phyloP scores from a whole-genome alignment of 441 rosid species.

The Melastoma candidum region DNA sequence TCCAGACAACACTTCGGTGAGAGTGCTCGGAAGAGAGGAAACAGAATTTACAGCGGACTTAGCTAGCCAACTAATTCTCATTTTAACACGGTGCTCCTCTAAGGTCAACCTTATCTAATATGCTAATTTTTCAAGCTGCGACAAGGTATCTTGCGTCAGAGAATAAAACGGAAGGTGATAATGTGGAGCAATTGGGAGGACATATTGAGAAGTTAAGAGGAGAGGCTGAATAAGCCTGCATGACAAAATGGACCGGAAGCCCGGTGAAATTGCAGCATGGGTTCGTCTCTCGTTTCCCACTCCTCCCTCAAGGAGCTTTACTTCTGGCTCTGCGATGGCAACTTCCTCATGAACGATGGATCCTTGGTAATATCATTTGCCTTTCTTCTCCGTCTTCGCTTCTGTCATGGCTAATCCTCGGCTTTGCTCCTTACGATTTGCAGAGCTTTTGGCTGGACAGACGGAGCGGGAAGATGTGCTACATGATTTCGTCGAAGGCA shows the following conservation, averaged over 20 bases:
- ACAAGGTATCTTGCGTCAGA: neutral
- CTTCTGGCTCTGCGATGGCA: too few relatives aligned
- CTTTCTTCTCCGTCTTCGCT: too few relatives aligned
- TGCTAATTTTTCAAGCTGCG: conserved; percentile 74
- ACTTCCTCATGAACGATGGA: too few relatives aligned
- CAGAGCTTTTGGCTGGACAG: too few relatives aligned
- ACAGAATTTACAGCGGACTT: conserved; percentile 74
- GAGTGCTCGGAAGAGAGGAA: conserved; percentile 19
- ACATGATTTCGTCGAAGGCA: too few relatives aligned
- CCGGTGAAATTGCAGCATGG: conserved; percentile 55
- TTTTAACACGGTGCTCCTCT: conserved; percentile 83
- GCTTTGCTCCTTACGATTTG: too few relatives aligned
- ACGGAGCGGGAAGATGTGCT: too few relatives aligned
- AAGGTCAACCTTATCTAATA: conserved; percentile 82
- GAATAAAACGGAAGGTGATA: neutral
- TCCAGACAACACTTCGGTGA: too few relatives aligned
- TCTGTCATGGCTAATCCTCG: too few relatives aligned
- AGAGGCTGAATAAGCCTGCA: conserved; percentile 35
- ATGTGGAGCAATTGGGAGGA: neutral
- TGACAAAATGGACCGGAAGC: conserved; percentile 87
- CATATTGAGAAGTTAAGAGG: neutral
- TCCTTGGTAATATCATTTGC: too few relatives aligned
- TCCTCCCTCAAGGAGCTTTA: too few relatives aligned
- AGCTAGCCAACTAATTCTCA: conserved; percentile 84
- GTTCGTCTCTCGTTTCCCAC: too few relatives aligned